A percentile compares a stretch with the other conserved stretches of the same genome.
Evolutionary conservation across 805 yeast species (phyloP).

Genomic region (Monosporozyma yasuniensis): DNA sequence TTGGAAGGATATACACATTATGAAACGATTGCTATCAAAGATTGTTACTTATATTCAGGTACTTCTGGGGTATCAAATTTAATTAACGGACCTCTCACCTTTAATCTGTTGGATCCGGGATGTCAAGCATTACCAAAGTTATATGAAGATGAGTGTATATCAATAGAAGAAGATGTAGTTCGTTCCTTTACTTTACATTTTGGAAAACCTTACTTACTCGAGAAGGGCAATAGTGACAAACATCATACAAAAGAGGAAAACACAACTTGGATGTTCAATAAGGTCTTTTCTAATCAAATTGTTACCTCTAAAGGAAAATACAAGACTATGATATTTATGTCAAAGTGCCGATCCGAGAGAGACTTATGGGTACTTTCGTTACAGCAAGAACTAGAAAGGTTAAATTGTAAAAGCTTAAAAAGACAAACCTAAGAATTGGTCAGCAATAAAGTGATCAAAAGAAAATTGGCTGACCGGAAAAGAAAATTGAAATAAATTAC

Average conservation of each 20-base stretch:
- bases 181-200: conserved; percentile 83
- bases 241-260: neutral
- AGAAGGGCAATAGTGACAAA: neutral
- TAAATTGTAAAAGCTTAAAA: conserved; percentile 6
- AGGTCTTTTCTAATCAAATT: neutral
- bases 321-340: conserved; percentile 60
- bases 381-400: conserved; percentile 31
- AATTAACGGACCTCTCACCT: conserved; percentile 36
- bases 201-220: conserved; percentile 35
- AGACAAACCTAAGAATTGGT: neutral
- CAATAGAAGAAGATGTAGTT: conserved; percentile 65
- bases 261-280: conserved; percentile 25
- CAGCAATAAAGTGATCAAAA: too few species aligned
- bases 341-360: conserved; percentile 72
- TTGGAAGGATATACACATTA: neutral
- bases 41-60: conserved; percentile 74
- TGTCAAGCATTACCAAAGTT: conserved; percentile 56
- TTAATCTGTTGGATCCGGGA: conserved; percentile 45
- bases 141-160: conserved; percentile 76
- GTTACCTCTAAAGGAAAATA: conserved; percentile 59
- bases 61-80: conserved; percentile 49
- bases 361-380: conserved; percentile 65
- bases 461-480: too few species aligned
- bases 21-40: conserved; percentile 48
- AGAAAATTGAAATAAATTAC: too few species aligned